These are phyloP conservation scores for Metarhizium humberi DNA, from an alignment of 2,329 filamentous ascomycete genomes.

Conservation along the genomic window DNA sequence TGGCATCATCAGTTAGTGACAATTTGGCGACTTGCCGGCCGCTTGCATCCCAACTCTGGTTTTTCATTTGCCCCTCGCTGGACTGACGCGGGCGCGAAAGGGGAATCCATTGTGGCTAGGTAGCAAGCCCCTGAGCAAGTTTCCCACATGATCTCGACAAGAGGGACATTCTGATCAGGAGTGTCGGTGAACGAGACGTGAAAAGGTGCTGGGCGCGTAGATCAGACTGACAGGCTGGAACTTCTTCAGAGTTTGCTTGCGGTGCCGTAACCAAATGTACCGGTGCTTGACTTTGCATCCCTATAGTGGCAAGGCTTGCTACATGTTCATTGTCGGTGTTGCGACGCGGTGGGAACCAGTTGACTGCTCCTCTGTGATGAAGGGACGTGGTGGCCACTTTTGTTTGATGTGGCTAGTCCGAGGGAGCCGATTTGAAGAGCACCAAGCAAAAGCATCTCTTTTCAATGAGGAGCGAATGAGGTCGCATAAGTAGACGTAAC, in stretches of 20 bases:
- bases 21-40: not conserved
- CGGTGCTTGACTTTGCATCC: not conserved
- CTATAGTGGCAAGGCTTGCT: not conserved
- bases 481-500: no score
- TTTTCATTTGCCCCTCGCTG: not conserved
- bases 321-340: not conserved
- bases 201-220: no score
- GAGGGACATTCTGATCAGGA: not conserved
- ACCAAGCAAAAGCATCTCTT: not conserved
- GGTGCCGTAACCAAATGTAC: not conserved
- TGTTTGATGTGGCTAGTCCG: not conserved
- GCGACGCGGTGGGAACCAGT: no score
- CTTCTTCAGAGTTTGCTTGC: not conserved
- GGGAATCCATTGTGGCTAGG: not conserved
- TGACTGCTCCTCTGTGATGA: not conserved
- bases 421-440: not conserved
- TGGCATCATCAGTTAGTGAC: not conserved
- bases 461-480: not conserved
- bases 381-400: not conserved
- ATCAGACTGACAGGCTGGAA: not conserved
- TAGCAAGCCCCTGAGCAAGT: not conserved
- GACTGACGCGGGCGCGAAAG: not conserved
- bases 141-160: not conserved
- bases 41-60: not conserved
- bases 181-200: not conserved